Base-by-base conservation (phyloP, 148 eudicot genomes). In the Gaultheria prostrata region DNA sequence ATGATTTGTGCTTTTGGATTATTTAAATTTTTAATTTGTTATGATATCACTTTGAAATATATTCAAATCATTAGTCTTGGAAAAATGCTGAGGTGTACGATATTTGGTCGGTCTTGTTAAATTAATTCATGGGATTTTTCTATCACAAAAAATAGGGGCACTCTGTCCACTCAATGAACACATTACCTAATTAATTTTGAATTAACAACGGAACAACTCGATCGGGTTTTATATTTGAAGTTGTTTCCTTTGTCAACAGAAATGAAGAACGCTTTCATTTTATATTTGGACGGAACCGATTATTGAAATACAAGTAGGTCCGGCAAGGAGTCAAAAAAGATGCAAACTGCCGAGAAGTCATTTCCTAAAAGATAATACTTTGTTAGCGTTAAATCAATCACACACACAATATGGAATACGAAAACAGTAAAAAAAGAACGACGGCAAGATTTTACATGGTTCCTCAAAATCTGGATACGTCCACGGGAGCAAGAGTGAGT, bases 161-260 rank as follows among this genome's bases (percentile, higher is more conserved):
- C 6, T 20, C 8, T 13, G 61, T 70, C 77, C 83, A 81, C 48
- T 56, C 61, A 3, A 33, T 46, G 13, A 33, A 15, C 14, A 32
- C 67, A 50, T 50, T 80, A 76, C 79, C 83, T 9, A 56, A 48
- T 57, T 28, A 80, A 43, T 79, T 59, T 85, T 85, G 18, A 61
- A 82, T 72, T 46, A 79, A n/a, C 18, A 79, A n/a, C 18, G 70
- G 69, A 78, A 84, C 87, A 85, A 74, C 81, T 82, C 85, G 54
- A 32, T 54, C 20, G 30, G 11, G 6, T 56, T 56, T 20, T 79
- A 14, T 50, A 28, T 57, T 57, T 6, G 20, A 57, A 49, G 2
- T 8, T 49, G n/a, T n/a, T 54, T 4, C 59, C 30, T n/a, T 61
- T 61, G 15, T 65, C 33, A 65, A 65, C 15, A 26, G 4, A 26